Conservation (phyloP, 2,329 filamentous ascomycete species). For the Aspergillus ochraceoroseus region DNA sequence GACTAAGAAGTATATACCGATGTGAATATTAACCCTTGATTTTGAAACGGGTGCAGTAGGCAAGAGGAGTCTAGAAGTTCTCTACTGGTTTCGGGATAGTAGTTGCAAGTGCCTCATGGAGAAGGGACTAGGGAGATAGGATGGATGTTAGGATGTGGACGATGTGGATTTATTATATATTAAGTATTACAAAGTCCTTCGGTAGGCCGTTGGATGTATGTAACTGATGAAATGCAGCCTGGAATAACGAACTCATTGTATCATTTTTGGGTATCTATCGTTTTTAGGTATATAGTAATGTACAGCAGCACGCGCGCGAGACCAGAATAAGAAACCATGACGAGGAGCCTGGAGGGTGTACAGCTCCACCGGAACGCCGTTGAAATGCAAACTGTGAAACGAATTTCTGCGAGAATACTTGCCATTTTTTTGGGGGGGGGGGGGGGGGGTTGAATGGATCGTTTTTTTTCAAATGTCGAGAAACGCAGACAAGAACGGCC, state of each 20-base stretch:
- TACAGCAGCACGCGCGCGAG: conserved; percentile 2
- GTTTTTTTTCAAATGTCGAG: too few relatives aligned
- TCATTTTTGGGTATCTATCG: conserved; percentile 16
- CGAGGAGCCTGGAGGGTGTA: background rate
- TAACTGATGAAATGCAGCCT: background rate
- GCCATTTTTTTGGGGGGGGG: too few relatives aligned
- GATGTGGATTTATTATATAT: background rate
- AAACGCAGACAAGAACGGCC: background rate
- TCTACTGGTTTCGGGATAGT: too few relatives aligned
- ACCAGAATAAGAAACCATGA: background rate
- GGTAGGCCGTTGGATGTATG: too few relatives aligned
- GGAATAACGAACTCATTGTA: background rate
- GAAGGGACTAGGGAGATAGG: too few relatives aligned
- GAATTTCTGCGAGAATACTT: background rate
- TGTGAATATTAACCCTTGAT: too few relatives aligned
- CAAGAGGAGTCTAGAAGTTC: too few relatives aligned
- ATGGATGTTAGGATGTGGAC: too few relatives aligned
- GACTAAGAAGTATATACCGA: too few relatives aligned
- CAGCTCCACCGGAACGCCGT: conserved; percentile 2
- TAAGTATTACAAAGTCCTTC: background rate
- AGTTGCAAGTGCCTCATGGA: too few relatives aligned
- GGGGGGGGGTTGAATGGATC: too few relatives aligned
- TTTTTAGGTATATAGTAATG: conserved; percentile 3
- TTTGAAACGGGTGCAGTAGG: too few relatives aligned
- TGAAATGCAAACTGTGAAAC: conserved; percentile 1